phyloP scores from a whole-genome alignment of 2,329 filamentous ascomycete genomes.

The Cladosporium sp. region DNA sequence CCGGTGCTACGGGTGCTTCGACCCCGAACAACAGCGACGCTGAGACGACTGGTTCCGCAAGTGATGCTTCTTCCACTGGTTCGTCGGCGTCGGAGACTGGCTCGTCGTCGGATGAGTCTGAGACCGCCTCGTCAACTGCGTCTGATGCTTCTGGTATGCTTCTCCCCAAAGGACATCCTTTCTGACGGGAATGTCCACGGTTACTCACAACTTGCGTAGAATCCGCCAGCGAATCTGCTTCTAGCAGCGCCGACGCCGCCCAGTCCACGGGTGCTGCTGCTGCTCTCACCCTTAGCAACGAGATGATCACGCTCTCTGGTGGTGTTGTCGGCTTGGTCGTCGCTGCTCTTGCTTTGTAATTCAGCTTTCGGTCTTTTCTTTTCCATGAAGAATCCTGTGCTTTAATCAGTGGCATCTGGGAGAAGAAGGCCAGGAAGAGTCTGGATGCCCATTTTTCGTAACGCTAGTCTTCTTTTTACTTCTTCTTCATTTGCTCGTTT shows the following conservation, averaged over 20 bases:
- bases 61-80: background rate
- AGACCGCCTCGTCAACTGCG: slow-evolving; percentile 1
- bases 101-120: slow-evolving; percentile 2
- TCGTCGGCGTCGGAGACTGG: slow-evolving; percentile 1
- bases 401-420: background rate
- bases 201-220: background rate
- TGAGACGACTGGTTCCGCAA: background rate
- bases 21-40: background rate
- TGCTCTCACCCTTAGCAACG: slow-evolving; percentile 1
- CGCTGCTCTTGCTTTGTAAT: slow-evolving; percentile 5
- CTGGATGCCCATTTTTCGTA: background rate
- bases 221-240: background rate
- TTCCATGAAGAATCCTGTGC: too few species aligned
- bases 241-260: background rate
- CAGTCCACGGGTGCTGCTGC: slow-evolving; percentile 6
- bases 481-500: background rate
- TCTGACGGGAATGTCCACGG: background rate
- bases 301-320: slow-evolving; percentile 3
- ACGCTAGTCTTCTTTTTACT: slow-evolving; percentile 1
- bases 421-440: background rate
- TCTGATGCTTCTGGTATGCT: background rate
- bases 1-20: slow-evolving; percentile 13
- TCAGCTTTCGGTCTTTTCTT: too few species aligned
- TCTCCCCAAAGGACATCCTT: background rate
- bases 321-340: slow-evolving; percentile 4